Evolutionary conservation across 202 grass and related monocot species (phyloP), one percentile per base, ranked within the genome.

Genomic region (Zizania palustris): DNA sequence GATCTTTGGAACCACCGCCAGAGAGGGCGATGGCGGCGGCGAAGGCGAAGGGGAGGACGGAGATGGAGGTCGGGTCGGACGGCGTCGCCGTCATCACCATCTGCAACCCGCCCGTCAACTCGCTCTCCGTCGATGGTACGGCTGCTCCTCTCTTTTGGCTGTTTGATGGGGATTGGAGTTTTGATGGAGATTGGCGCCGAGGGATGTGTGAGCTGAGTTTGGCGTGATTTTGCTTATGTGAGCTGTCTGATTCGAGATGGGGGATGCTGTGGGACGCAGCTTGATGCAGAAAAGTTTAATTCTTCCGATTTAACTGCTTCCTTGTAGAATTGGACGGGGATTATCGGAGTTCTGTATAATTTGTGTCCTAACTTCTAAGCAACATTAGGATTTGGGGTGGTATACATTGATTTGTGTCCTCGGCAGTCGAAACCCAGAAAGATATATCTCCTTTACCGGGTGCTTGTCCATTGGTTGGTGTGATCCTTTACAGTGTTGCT

Each of bases 11-110:
- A 59, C 38, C 36, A 57, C 41, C 78, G 37, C 22, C 75, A 16
- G 35, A 60, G 41, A 44, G 69, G 73, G 82, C 33, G 63, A 43
- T 53, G 43, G 44, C 6, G 45, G 44, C 51, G 57, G 76, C 78
- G 85, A 77, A 83, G 81, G 33, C 67, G 56, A 88, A 86, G 73
- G 91, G 91, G 67, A 86, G 55, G 60, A 97, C 94, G 34, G 83
- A 86, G 77, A 69, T 97, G 67, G 88, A 93, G 72, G 91, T 92
- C 28, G 94, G 91, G 40, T 80, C 75, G 11, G 94, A 97, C 37
- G 91, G 91, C 45, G 88, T 97, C 13, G 94, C 91, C 18, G 73
- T 97, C 81, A 93, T 97, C 79, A 92, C 91, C 75, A 93, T 97
- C 79, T 58, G 74, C 60, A 91, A 97, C 15, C 94, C 88, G 33